Conservation (phyloP, 805 yeast species). For the Hanseniaspora singularis region DNA sequence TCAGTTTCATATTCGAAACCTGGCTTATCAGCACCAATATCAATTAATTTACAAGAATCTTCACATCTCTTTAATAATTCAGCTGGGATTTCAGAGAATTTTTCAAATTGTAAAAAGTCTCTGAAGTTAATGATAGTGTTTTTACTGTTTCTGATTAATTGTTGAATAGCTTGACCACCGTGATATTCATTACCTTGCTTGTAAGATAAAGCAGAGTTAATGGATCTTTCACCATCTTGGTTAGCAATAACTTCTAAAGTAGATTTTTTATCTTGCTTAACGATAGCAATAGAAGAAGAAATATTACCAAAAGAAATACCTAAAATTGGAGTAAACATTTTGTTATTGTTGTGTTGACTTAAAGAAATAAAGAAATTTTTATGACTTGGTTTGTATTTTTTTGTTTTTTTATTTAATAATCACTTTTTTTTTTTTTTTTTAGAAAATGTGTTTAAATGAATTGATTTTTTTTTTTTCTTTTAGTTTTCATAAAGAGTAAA, state of each 20-base stretch:
- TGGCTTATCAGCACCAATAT: constrained; percentile 42
- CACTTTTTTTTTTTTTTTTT: too few relatives aligned
- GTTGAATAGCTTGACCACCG: constrained; percentile 91
- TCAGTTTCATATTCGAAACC: constrained; percentile 45
- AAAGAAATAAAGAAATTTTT: too few relatives aligned
- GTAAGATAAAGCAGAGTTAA: constrained; percentile 84
- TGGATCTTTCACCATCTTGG: constrained; percentile 97
- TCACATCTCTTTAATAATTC: constrained; percentile 58
- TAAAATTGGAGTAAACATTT: constrained; percentile 47
- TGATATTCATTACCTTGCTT: constrained; percentile 93
- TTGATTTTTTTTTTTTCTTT: too few relatives aligned
- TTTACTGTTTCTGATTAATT: constrained; percentile 76
- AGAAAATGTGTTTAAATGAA: too few relatives aligned
- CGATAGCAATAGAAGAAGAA: constrained; percentile 85
- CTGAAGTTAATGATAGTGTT: constrained; percentile 86
- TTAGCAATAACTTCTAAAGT: constrained; percentile 90
- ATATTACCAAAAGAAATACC: constrained; percentile 97
- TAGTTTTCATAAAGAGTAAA: too few relatives aligned
- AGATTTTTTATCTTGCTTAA: constrained; percentile 63
- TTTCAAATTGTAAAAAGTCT: constrained; percentile 69
- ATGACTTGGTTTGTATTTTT: not conserved
- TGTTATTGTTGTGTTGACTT: not conserved
- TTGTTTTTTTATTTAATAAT: too few relatives aligned
- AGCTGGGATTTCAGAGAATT: constrained; percentile 31
- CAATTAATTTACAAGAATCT: constrained; percentile 36